These are phyloP conservation scores for Linanthus parryae DNA, from an alignment of 148 eudicot species.

Conservation along the genomic window DNA sequence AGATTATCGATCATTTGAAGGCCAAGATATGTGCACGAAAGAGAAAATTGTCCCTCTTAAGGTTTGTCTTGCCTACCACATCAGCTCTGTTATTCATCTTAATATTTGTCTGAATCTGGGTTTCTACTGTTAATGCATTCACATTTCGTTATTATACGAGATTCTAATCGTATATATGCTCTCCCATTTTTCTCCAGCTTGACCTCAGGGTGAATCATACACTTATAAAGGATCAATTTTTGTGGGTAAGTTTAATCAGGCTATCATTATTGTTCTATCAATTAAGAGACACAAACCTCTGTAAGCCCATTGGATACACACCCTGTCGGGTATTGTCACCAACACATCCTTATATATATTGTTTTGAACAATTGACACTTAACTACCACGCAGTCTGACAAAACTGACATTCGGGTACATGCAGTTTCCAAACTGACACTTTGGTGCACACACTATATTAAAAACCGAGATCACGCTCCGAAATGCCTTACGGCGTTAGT, in stretches of 20 bases:
- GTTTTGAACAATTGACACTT: too few relatives aligned
- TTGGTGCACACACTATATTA: too few relatives aligned
- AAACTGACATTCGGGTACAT: too few relatives aligned
- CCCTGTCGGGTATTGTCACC: too few relatives aligned
- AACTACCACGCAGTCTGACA: too few relatives aligned
- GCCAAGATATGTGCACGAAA: constrained; percentile 90
- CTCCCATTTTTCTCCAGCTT: constrained; percentile 37
- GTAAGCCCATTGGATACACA: too few relatives aligned
- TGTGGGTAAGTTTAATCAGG: constrained; percentile 66
- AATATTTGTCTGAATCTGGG: background rate
- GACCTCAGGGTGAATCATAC: constrained; percentile 95
- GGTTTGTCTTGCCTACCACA: constrained; percentile 33
- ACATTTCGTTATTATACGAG: background rate
- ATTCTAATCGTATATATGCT: constrained; percentile 4
- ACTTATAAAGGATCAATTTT: constrained; percentile 85
- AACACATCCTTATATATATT: too few relatives aligned
- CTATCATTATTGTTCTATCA: background rate
- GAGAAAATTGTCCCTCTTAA: constrained; percentile 94
- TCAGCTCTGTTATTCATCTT: background rate
- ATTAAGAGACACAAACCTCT: too few relatives aligned
- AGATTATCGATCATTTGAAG: constrained; percentile 82
- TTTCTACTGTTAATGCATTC: background rate
- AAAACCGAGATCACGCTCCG: too few relatives aligned
- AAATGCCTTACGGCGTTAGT: too few relatives aligned
- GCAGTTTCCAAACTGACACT: too few relatives aligned